Evolutionary conservation across 768 basidiomycete species (phyloP).

Genomic region (Russula virescens): DNA sequence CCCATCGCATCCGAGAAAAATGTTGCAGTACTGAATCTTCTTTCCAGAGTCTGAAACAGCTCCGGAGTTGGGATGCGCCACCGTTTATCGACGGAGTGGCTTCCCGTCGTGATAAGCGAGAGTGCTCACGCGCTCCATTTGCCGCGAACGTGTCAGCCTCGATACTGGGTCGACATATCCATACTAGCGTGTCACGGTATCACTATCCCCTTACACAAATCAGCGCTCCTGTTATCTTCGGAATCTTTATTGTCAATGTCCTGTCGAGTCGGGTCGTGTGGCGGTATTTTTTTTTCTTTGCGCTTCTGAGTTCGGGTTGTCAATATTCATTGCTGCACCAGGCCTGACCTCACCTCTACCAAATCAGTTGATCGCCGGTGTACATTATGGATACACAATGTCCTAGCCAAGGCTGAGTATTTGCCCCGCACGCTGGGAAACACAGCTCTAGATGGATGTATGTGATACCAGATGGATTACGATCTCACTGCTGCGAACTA

Average conservation of each 20-base stretch:
- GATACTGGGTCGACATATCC: not conserved
- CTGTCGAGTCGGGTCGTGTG: not conserved
- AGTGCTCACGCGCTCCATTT: not conserved
- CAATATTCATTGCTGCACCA: not conserved
- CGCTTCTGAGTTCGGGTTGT: not conserved
- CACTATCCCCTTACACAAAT: not conserved
- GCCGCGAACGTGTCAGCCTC: no score
- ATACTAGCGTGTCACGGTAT: not conserved
- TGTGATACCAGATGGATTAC: no score
- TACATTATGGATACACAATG: not conserved
- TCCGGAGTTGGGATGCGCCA: no score
- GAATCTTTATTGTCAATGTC: not conserved
- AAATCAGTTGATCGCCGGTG: not conserved
- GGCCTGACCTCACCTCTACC: not conserved
- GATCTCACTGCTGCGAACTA: no score
- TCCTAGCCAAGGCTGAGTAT: no score
- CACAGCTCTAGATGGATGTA: no score
- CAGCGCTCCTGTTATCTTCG: slow-evolving; percentile 1
- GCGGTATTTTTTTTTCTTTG: not conserved
- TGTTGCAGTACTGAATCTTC: not conserved
- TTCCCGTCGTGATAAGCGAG: not conserved
- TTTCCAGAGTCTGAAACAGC: not conserved
- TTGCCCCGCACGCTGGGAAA: no score
- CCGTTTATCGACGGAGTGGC: no score
- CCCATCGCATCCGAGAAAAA: no score